Percentiles rank a stretch among this genome's conserved stretches.
phyloP scores from a whole-genome alignment of 768 basidiomycete species.

The Sporobolomyces roseus region DNA sequence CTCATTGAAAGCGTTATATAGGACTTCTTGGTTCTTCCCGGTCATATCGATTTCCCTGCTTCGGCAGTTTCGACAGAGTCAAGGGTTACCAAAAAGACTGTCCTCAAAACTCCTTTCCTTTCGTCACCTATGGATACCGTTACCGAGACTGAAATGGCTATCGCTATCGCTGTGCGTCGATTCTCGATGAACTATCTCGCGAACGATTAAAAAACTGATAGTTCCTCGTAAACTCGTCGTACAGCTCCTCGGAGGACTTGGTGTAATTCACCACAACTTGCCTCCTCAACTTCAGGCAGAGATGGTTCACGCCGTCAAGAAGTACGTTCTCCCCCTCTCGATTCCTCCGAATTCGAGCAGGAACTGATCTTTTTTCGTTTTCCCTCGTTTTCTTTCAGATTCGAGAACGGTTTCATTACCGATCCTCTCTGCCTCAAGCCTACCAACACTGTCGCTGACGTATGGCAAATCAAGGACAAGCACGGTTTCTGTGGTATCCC shows the following conservation, averaged over 20 bases:
- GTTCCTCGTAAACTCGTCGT: too few species aligned
- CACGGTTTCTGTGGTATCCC: conserved; percentile 96
- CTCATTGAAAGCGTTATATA: too few species aligned
- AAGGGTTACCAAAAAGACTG: conserved; percentile 73
- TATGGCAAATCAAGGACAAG: conserved; percentile 83
- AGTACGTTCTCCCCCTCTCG: conserved; percentile 17
- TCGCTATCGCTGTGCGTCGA: conserved; percentile 79
- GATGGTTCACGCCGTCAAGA: conserved; percentile 94
- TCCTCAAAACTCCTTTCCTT: conserved; percentile 90
- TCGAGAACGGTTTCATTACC: conserved; percentile 97
- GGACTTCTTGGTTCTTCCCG: conserved; percentile 58
- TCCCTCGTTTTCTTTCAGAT: conserved; percentile 53
- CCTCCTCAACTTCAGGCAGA: conserved; percentile 88
- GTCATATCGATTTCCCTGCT: conserved; percentile 90
- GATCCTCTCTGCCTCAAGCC: conserved; percentile 88
- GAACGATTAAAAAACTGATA: too few species aligned
- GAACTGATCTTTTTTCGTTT: not conserved
- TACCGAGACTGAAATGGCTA: conserved; percentile 90
- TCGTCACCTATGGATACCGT: conserved; percentile 99
- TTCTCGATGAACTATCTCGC: too few species aligned
- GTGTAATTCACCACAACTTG: conserved; percentile 93
- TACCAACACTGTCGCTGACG: conserved; percentile 71
- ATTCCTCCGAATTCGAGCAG: not conserved
- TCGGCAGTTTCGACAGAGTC: conserved; percentile 75
- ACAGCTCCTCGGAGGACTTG: conserved; percentile 87